phyloP scores from a whole-genome alignment of 139 green algal genomes.

The Pedinophyceae sp. region DNA sequence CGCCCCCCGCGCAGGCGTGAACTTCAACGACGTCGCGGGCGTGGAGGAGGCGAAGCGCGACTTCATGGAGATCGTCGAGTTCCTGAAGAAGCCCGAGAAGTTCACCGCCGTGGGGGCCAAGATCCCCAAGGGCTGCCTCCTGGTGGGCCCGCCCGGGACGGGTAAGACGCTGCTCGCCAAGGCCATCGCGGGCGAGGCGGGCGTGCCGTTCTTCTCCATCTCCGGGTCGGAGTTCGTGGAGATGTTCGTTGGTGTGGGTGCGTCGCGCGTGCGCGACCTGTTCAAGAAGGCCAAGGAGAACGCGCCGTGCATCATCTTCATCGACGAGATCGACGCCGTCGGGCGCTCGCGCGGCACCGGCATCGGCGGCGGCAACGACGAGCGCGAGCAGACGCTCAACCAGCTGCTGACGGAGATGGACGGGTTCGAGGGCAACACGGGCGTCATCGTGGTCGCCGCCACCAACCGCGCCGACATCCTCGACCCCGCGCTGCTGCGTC shows the following conservation, averaged over 20 bases:
- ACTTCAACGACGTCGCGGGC: slow-evolving; percentile 91
- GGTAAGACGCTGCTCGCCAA: slow-evolving; percentile 97
- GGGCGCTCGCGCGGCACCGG: slow-evolving; percentile 82
- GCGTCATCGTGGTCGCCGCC: slow-evolving; percentile 92
- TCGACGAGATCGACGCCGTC: slow-evolving; percentile 98
- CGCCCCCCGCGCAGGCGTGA: too few relatives aligned
- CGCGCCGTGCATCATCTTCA: slow-evolving; percentile 97
- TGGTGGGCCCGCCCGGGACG: slow-evolving; percentile 89
- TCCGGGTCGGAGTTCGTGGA: slow-evolving; percentile 97
- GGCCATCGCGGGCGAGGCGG: slow-evolving; percentile 92
- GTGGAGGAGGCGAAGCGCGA: slow-evolving; percentile 99
- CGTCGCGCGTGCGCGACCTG: slow-evolving; percentile 84
- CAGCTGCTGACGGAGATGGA: slow-evolving; percentile 85
- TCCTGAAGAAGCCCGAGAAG: slow-evolving; percentile 96
- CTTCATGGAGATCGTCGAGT: slow-evolving; percentile 99
- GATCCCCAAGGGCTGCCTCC: slow-evolving; percentile 96
- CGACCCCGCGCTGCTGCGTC: slow-evolving; percentile 89
- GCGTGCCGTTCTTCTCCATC: slow-evolving; percentile 95
- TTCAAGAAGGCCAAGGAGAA: slow-evolving; percentile 99
- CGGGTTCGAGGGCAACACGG: slow-evolving; percentile 97
- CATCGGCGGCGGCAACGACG: slow-evolving; percentile 90
- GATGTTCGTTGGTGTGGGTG: slow-evolving; percentile 96
- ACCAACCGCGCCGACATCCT: slow-evolving; percentile 97
- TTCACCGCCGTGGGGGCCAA: slow-evolving; percentile 95
- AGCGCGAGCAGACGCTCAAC: slow-evolving; percentile 80